A percentile compares a stretch with the other conserved stretches of the same genome.
Conservation (phyloP, 2,329 filamentous ascomycete genomes). For the Trichocomaceae sp. region DNA sequence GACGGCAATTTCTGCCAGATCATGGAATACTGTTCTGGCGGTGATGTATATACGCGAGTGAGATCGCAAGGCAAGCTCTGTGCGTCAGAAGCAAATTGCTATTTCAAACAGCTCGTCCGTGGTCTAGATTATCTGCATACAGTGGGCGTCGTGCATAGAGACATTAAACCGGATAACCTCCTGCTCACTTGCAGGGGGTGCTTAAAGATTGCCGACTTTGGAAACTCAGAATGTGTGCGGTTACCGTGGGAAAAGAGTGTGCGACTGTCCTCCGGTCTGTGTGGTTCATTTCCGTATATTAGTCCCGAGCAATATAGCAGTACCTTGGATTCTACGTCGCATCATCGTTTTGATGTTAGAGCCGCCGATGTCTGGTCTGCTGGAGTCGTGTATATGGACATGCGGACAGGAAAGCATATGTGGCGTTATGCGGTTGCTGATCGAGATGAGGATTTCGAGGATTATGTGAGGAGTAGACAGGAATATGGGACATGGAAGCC, state of each 20-base stretch:
- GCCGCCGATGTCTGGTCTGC: constrained; percentile 93
- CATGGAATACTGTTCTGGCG: constrained; percentile 88
- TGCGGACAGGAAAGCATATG: constrained; percentile 82
- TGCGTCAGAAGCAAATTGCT: constrained; percentile 71
- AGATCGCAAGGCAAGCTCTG: constrained; percentile 72
- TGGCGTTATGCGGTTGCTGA: constrained; percentile 84
- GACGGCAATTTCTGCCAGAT: constrained; percentile 75
- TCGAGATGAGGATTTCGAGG: constrained; percentile 80
- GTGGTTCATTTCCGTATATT: constrained; percentile 83
- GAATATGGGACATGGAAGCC: constrained; percentile 81
- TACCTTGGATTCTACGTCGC: background rate
- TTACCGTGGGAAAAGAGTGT: constrained; percentile 91
- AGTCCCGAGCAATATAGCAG: constrained; percentile 71
- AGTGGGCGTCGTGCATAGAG: constrained; percentile 70
- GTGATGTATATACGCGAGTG: constrained; percentile 78
- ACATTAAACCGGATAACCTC: constrained; percentile 54
- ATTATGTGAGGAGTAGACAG: constrained; percentile 73
- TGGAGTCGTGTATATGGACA: constrained; percentile 91
- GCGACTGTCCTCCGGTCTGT: constrained; percentile 87
- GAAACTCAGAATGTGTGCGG: constrained; percentile 80
- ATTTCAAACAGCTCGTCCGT: constrained; percentile 91
- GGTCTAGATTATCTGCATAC: constrained; percentile 90
- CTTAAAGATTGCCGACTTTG: constrained; percentile 55
- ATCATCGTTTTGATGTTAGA: constrained; percentile 69
- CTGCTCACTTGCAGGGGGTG: constrained; percentile 53